Base-by-base conservation (phyloP, 2,329 filamentous ascomycete genomes). In the Aspergillus sp. region DNA sequence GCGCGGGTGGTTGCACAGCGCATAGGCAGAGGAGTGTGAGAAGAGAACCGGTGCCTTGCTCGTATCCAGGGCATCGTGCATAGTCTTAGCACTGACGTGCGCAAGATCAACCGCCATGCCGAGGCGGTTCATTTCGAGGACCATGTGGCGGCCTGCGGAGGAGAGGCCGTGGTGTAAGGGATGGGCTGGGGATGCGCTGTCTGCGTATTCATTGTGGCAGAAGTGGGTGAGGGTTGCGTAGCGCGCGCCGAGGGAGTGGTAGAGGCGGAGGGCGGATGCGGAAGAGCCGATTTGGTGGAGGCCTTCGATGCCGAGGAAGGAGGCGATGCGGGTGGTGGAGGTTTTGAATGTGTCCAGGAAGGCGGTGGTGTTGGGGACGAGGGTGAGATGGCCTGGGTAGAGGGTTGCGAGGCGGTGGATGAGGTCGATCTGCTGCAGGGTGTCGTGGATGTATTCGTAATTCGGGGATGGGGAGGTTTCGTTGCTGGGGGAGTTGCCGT, bases 41-140 rank as follows among this genome's bases (percentile, higher is more conserved):
- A 91, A 97, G 57, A 97, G 95, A 5, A 95, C 83, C 0, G 93
- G 93, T 0, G 93, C 92, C 56, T 82, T 78, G 69, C 89, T 93
- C 2, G 82, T 87, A 5, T 85, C 85, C 0, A 97, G 83, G 0
- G 93, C 90, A 66, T 96, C 90, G 6, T 86, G 78, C 90, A 96
- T 95, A 0, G 93, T 96, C 59, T 93, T 89, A 56, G 85, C 83
- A 66, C 89, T 83, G 22, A 87, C 86, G 73, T 97, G 93, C 6
- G 89, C 83, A 37, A 97, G 81, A 70, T 97, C 93, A 41, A 98
- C 89, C n/a, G 97, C 86, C 87, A 97, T 92, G 24, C 93, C 93
- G 2, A 97, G 79, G 3, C 93, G 85, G 72, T 97, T 98, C 93
- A 98, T 97, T 78, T 98, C 93, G 37, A 80, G 80, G 45, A 98